phyloP scores from a whole-genome alignment of 257 asterid genomes.

The Coffea canephora region DNA sequence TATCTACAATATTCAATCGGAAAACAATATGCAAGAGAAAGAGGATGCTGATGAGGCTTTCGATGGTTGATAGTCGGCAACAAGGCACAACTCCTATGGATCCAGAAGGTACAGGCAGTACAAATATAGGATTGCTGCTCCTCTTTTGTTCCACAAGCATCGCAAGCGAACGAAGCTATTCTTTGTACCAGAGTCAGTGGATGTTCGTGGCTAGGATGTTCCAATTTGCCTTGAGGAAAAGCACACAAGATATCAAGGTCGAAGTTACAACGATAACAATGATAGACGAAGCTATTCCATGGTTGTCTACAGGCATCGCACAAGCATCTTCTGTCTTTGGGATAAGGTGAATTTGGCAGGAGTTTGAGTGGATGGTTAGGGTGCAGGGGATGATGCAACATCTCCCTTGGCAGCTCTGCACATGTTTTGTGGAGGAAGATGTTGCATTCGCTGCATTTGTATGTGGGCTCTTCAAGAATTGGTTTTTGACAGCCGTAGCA shows the following conservation, averaged over 20 bases:
- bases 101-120: conserved; percentile 4
- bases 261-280: conserved; percentile 7
- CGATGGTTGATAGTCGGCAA: background rate
- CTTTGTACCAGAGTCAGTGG: background rate
- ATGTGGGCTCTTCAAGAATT: background rate
- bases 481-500: conserved; percentile 1
- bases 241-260: conserved; percentile 7
- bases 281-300: background rate
- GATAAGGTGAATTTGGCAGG: background rate
- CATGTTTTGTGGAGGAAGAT: background rate
- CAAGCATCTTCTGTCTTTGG: background rate
- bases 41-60: conserved; percentile 13
- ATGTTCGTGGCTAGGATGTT: conserved; percentile 4
- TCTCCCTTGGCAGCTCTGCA: background rate
- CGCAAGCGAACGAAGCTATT: conserved; percentile 8
- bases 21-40: background rate
- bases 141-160: conserved; percentile 9
- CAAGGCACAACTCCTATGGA: conserved; percentile 14
- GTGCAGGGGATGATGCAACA: background rate
- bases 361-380: background rate
- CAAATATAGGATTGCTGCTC: conserved; percentile 3
- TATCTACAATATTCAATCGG: background rate
- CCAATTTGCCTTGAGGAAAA: background rate
- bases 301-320: background rate
- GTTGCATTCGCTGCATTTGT: background rate